These are phyloP conservation scores for Eutrema yunnanense DNA, from an alignment of 345 rosid genomes.

Conservation along the genomic window DNA sequence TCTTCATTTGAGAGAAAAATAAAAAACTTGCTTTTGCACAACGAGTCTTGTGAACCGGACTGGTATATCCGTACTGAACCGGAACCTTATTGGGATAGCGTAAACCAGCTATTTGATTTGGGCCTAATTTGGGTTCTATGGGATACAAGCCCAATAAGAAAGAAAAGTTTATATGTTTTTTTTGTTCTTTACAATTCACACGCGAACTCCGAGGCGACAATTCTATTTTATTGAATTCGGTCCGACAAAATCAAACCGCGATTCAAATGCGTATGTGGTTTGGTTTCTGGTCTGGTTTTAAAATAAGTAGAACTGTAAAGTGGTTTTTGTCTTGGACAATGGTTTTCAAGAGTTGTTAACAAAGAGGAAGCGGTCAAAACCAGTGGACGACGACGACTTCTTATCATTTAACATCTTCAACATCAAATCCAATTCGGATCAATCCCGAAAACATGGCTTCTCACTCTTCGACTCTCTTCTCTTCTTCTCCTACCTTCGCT, in stretches of 20 bases:
- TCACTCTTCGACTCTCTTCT: constrained; percentile 21
- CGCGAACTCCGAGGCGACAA: no score
- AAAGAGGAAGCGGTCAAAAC: neutral
- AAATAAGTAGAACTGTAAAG: no score
- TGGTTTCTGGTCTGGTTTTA: neutral
- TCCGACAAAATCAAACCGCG: neutral
- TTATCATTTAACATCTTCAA: constrained; percentile 13
- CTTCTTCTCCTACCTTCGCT: constrained; percentile 17
- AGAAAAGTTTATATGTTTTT: no score
- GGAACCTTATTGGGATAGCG: neutral
- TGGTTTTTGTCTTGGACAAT: neutral
- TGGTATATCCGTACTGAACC: neutral
- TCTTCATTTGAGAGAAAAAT: no score
- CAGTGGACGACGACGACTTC: constrained; percentile 25
- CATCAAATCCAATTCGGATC: constrained; percentile 9
- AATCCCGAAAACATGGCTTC: constrained; percentile 14
- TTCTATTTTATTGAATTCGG: neutral
- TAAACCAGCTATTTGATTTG: neutral
- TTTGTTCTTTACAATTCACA: no score
- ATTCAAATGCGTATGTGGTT: neutral
- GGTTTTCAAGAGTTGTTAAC: neutral
- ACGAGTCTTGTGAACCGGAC: neutral
- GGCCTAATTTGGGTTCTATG: neutral
- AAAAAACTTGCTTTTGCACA: neutral
- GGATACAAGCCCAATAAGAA: neutral